Percentiles rank a stretch among this genome's conserved stretches.
phyloP scores from a whole-genome alignment of 1,284 basidiomycete genomes.

The Naganishia cerealis region DNA sequence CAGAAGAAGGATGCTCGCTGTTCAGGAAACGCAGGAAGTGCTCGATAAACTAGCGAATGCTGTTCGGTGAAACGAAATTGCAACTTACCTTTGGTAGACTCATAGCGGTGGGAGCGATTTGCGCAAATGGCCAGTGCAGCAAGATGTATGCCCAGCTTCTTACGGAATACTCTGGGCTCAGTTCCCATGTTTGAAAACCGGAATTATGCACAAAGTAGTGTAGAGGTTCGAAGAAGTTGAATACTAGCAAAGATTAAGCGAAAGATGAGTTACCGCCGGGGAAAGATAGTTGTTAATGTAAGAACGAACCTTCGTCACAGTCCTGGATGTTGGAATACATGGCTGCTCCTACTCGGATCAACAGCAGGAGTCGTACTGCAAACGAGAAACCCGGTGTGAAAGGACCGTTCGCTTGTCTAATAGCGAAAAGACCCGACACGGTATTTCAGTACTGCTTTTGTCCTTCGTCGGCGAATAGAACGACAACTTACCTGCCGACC shows the following conservation, averaged over 20 bases:
- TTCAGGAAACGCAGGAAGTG: conserved; percentile 24
- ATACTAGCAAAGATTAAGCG: conserved; percentile 62
- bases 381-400: conserved; percentile 79
- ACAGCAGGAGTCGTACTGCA: conserved; percentile 77
- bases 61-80: conserved; percentile 41
- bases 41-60: not conserved
- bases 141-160: conserved; percentile 91
- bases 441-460: not conserved
- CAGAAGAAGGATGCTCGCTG: conserved; percentile 85
- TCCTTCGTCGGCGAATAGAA: too few relatives aligned
- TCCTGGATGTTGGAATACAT: conserved; percentile 96
- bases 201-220: conserved; percentile 80
- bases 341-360: conserved; percentile 78
- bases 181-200: conserved; percentile 98
- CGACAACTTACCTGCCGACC: conserved; percentile 44
- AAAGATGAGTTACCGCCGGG: not conserved
- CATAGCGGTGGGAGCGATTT: conserved; percentile 48
- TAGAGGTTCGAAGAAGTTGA: conserved; percentile 98
- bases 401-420: conserved; percentile 56
- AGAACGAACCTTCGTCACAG: conserved; percentile 82
- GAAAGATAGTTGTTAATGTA: not conserved
- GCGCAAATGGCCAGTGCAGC: conserved; percentile 61
- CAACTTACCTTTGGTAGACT: conserved; percentile 56
- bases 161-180: conserved; percentile 83
- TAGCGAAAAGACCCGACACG: not conserved